These are phyloP conservation scores for Xylaria multiplex DNA, from an alignment of 2,329 filamentous ascomycete species.

Conservation along the genomic window DNA sequence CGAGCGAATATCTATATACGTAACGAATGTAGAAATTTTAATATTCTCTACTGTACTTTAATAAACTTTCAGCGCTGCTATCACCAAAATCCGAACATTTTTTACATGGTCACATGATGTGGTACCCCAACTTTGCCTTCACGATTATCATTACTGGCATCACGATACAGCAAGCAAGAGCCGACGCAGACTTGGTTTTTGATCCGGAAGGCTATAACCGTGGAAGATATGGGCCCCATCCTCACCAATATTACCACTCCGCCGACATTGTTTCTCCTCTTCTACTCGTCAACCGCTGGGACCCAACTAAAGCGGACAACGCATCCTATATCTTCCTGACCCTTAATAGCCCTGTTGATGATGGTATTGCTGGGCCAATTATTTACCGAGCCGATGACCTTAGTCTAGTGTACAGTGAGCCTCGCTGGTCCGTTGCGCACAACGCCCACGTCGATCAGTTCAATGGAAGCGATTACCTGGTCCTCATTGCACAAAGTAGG, in stretches of 20 bases:
- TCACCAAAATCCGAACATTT: background rate
- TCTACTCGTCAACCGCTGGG: constrained; percentile 50
- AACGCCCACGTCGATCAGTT: constrained; percentile 31
- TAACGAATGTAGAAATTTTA: background rate
- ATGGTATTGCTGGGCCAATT: constrained; percentile 47
- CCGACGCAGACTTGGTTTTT: constrained; percentile 44
- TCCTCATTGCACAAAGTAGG: constrained; percentile 30
- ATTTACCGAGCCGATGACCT: constrained; percentile 51
- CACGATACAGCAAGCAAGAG: constrained; percentile 22
- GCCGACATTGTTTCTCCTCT: constrained; percentile 50
- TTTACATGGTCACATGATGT: constrained; percentile 17
- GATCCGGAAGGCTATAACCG: constrained; percentile 46
- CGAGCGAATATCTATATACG: background rate
- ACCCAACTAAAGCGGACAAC: constrained; percentile 43
- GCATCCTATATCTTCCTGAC: constrained; percentile 51
- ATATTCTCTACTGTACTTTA: background rate
- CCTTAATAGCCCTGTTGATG: constrained; percentile 36
- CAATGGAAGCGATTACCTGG: constrained; percentile 32
- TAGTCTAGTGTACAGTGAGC: constrained; percentile 52
- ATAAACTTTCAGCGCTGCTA: background rate
- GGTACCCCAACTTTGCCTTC: constrained; percentile 52
- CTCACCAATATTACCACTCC: constrained; percentile 50
- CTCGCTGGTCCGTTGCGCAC: constrained; percentile 32
- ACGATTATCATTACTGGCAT: constrained; percentile 53
- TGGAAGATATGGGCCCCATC: constrained; percentile 44